Evolutionary conservation across 2,329 filamentous ascomycete genomes (phyloP).

Genomic region (Sarocladium strictum): DNA sequence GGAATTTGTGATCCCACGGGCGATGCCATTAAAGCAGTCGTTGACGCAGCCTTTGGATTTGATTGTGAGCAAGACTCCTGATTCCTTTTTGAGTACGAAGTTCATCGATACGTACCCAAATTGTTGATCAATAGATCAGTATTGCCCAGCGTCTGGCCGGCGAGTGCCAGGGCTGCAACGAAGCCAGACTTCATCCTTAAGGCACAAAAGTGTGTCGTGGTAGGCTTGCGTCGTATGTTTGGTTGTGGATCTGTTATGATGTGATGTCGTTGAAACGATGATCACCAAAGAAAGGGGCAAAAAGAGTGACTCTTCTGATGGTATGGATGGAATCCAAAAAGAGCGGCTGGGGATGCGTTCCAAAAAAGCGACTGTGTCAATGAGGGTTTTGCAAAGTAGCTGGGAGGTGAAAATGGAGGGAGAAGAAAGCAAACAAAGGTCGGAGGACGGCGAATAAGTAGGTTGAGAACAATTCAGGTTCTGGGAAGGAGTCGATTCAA

Average conservation of each 20-base stretch:
- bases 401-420: slow-evolving; percentile 14
- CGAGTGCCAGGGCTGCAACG: background rate
- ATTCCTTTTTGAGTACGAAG: no score
- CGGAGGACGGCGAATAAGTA: slow-evolving; percentile 1
- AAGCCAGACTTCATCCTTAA: background rate
- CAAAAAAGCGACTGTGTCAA: slow-evolving; percentile 20
- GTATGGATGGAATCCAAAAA: slow-evolving; percentile 20
- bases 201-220: background rate
- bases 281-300: slow-evolving; percentile 22
- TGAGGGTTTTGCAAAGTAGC: slow-evolving; percentile 16
- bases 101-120: background rate
- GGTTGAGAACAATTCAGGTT: background rate
- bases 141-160: background rate
- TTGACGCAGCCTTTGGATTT: background rate
- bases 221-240: background rate
- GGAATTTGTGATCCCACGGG: background rate
- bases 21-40: background rate
- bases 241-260: slow-evolving; percentile 15
- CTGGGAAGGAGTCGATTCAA: slow-evolving; percentile 3
- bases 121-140: background rate
- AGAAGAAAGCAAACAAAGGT: slow-evolving; percentile 9
- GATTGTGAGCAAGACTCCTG: background rate
- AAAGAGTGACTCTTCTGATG: slow-evolving; percentile 4
- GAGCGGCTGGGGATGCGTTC: slow-evolving; percentile 19
- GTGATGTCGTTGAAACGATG: slow-evolving; percentile 25